Evolutionary conservation across 169 alveolate species (phyloP), one percentile per base, ranked within the genome.

Genomic region (Plasmodium knowlesi): DNA sequence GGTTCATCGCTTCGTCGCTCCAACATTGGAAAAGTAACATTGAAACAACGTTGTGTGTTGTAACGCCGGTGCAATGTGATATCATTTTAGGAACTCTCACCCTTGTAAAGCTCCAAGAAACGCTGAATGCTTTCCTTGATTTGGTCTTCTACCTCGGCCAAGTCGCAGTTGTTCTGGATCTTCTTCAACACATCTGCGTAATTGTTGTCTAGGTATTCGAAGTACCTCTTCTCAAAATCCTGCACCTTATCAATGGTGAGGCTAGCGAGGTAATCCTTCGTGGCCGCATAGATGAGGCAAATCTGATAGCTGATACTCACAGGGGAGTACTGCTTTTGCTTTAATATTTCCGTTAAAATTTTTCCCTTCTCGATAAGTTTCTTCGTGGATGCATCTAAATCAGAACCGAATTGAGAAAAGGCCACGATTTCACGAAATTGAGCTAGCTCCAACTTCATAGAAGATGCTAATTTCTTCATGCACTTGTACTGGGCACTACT

Each of bases 351-450:
- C 32, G 99, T 98, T 43, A 98, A 96, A 53, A 97, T 94, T 46
- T 97, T 98, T 67, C 99, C 99, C 94, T 99, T 97, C 88, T 98
- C 98, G 84, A 99, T 96, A 94, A 97, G 96, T 82, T 98, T 97
- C 96, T 98, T 99, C 41, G 99, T 99, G 37, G 99, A 88, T 50
- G 99, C 99, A 92, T 98, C 99, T 88, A 98, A 93, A 93, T 98
- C 99, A 19, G 99, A 98, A 32, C 99, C 99, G 97, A 98, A 98
- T 94, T 98, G 99, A 46, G 99, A 98, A 96, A 98, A 98, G 32
- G 99, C 99, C 16, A 99, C 99, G 57, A 98, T 99, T 96, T 99
- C 99, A 92, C 99, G 96, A 96, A 97, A 98, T 96, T 98, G 98
- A 50, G 99, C 99, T 86, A 99, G 95, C 92, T 98, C 99, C 54